Conservation (phyloP, 768 basidiomycete species). For the Amanita muscaria region DNA sequence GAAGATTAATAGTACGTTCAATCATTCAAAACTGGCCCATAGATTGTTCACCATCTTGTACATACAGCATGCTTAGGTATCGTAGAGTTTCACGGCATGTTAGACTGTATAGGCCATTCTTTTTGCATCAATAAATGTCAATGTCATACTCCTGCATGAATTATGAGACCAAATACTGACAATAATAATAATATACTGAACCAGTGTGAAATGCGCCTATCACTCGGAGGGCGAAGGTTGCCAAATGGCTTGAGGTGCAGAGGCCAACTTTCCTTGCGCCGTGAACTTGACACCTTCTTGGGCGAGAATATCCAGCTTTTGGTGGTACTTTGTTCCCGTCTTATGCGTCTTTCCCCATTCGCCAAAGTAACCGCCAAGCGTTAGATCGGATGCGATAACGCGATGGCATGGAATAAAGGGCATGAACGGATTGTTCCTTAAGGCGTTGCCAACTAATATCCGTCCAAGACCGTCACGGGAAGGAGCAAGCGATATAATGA, state of each 20-base stretch:
- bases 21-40: too few relatives aligned
- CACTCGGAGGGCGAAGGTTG: not conserved
- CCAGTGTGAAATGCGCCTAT: too few relatives aligned
- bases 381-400: conserved; percentile 51
- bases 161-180: too few relatives aligned
- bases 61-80: too few relatives aligned
- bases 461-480: not conserved
- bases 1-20: too few relatives aligned
- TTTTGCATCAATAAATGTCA: too few relatives aligned
- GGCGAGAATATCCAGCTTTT: conserved; percentile 42
- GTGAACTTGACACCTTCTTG: conserved; percentile 47
- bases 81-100: too few relatives aligned
- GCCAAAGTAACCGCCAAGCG: conserved; percentile 55
- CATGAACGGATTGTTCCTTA: conserved; percentile 58
- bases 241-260: conserved; percentile 17
- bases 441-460: conserved; percentile 49
- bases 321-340: conserved; percentile 31
- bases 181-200: too few relatives aligned
- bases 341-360: conserved; percentile 46
- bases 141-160: too few relatives aligned
- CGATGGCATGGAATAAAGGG: conserved; percentile 66
- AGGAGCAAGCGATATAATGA: not conserved
- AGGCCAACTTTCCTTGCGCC: conserved; percentile 31
- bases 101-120: too few relatives aligned
- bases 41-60: too few relatives aligned